Conservation (phyloP, 192 early-diverging fungal species). For the Podila epigama region DNA sequence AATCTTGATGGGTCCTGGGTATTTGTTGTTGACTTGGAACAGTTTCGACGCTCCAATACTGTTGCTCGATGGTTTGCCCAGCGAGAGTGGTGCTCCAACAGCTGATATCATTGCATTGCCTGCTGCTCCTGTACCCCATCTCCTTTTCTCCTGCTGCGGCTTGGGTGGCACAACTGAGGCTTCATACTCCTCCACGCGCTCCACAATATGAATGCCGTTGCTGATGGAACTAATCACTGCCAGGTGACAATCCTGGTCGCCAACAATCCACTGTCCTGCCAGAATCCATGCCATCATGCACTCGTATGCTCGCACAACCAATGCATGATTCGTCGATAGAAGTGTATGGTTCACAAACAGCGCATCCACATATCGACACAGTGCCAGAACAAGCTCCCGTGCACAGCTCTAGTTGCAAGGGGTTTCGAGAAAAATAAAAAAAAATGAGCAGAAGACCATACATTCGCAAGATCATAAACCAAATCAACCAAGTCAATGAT, state of each 20-base stretch:
- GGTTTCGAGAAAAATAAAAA: too few relatives aligned
- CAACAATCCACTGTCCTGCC: constrained; percentile 78
- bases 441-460: background rate
- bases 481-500: too few relatives aligned
- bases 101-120: constrained; percentile 44
- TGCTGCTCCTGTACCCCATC: constrained; percentile 36
- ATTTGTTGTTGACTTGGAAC: constrained; percentile 47
- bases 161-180: constrained; percentile 48
- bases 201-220: constrained; percentile 72
- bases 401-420: constrained; percentile 76
- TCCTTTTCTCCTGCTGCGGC: constrained; percentile 40
- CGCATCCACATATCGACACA: constrained; percentile 77
- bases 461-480: too few relatives aligned
- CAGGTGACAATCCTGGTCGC: constrained; percentile 71
- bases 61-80: constrained; percentile 26
- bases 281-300: constrained; percentile 79
- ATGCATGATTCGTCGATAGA: constrained; percentile 54
- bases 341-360: constrained; percentile 57
- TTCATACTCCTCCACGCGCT: constrained; percentile 60
- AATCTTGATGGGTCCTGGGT: constrained; percentile 44
- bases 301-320: constrained; percentile 79
- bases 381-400: constrained; percentile 69
- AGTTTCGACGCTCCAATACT: constrained; percentile 29
- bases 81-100: constrained; percentile 31
- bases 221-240: constrained; percentile 74